A percentile compares a stretch with the other conserved stretches of the same genome.
These are phyloP conservation scores for Drechslerella dactyloides DNA, from an alignment of 2,329 filamentous ascomycete genomes.

Conservation along the genomic window DNA sequence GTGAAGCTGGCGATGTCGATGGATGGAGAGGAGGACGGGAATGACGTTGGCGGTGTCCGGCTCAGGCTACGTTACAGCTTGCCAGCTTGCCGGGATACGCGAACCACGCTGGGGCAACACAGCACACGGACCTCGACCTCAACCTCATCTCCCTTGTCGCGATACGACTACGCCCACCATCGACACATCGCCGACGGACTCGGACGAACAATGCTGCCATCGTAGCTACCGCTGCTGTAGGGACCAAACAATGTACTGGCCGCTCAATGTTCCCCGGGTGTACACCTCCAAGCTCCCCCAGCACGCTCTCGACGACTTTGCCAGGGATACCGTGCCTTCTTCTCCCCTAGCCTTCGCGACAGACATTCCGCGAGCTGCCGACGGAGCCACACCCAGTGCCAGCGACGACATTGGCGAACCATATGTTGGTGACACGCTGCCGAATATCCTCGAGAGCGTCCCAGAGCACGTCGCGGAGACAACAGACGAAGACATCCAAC, in stretches of 20 bases:
- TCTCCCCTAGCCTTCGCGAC: constrained; percentile 56
- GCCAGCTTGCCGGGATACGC: neutral
- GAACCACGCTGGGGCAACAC: constrained; percentile 1
- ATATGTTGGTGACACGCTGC: constrained; percentile 36
- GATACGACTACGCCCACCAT: neutral
- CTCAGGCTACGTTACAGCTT: constrained; percentile 3
- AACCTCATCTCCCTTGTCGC: neutral
- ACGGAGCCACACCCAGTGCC: constrained; percentile 50
- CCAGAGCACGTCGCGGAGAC: constrained; percentile 25
- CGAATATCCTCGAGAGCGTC: constrained; percentile 11
- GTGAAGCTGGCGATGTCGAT: neutral
- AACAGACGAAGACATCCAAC: constrained; percentile 12
- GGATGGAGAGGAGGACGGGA: neutral
- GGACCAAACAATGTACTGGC: constrained; percentile 78
- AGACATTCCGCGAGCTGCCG: constrained; percentile 52
- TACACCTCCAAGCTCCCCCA: constrained; percentile 76
- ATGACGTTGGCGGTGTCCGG: neutral
- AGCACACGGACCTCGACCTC: neutral
- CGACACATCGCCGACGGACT: neutral
- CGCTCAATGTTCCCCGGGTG: constrained; percentile 80
- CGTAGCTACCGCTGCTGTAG: constrained; percentile 13
- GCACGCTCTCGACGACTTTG: constrained; percentile 63
- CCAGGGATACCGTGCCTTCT: constrained; percentile 69
- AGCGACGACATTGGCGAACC: constrained; percentile 57
- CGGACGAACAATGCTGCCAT: constrained; percentile 22